phyloP scores from a whole-genome alignment of 2,329 filamentous ascomycete species.

The Amauroascus verrucosus region DNA sequence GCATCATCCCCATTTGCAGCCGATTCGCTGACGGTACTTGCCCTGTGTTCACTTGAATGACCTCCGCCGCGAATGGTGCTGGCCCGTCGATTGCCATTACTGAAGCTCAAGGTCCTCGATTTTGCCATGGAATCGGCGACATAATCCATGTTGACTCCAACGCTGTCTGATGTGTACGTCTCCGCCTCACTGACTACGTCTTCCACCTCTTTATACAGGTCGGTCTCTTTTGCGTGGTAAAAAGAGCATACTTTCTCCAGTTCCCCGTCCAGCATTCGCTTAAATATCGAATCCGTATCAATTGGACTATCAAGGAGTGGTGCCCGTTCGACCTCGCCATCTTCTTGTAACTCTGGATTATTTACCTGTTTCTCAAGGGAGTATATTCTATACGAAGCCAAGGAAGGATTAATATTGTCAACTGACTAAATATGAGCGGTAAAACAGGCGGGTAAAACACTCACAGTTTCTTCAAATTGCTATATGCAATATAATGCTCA shows the following conservation, averaged over 20 bases:
- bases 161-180: slow-evolving; percentile 52
- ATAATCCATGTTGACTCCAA: slow-evolving; percentile 35
- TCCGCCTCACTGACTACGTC: slow-evolving; percentile 66
- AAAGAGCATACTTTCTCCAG: slow-evolving; percentile 91
- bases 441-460: slow-evolving; percentile 30
- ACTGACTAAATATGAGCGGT: slow-evolving; percentile 10
- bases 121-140: slow-evolving; percentile 35
- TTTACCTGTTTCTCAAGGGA: slow-evolving; percentile 78
- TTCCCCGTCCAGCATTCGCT: slow-evolving; percentile 71
- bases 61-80: slow-evolving; percentile 46
- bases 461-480: slow-evolving; percentile 95
- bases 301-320: slow-evolving; percentile 61
- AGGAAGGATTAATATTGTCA: slow-evolving; percentile 4
- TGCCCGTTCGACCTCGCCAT: slow-evolving; percentile 68
- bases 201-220: slow-evolving; percentile 72
- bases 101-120: slow-evolving; percentile 32
- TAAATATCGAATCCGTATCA: slow-evolving; percentile 74
- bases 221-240: slow-evolving; percentile 77
- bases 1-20: slow-evolving; percentile 36
- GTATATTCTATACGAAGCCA: slow-evolving; percentile 59
- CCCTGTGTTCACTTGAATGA: slow-evolving; percentile 30
- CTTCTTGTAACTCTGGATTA: slow-evolving; percentile 43
- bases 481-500: slow-evolving; percentile 94
- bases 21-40: slow-evolving; percentile 37
- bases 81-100: slow-evolving; percentile 30